Base-by-base conservation (phyloP, 495 filamentous ascomycete species). In the Pseudomonodictys pantanalensis region DNA sequence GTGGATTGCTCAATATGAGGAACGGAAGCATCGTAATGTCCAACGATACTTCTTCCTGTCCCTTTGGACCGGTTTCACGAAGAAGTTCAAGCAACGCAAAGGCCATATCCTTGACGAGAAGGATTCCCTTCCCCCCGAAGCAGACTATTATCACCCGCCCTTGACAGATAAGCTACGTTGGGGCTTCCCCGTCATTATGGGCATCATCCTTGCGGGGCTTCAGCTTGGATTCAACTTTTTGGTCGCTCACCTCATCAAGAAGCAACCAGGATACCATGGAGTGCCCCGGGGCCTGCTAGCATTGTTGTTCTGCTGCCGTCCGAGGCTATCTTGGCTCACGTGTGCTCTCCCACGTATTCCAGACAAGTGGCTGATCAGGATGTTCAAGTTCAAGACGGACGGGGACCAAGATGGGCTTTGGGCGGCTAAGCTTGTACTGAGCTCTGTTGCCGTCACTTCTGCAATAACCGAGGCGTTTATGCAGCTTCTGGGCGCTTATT, bases 401-500 rank as follows among this genome's bases (percentile, higher is more conserved):
- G 29, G 48, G n/a, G n/a, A n/a, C n/a, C n/a, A n/a, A 10, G 48
- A 51, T 35, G 48, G 48, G 3, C 24, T 32, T 9, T 51, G 48
- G 48, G 48, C 48, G 9, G 48, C 48, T 10, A 51, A 51, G 23
- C 28, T 51, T 12, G 29, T 51, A 33, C 26, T 51, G 10, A 33
- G 26, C 4, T 30, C 48, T 22, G 48, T 51, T 3, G 48, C 48
- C 11, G 48, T 51, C 9, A 51, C 48, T 29, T 51, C 48, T 29
- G 48, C 48, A 3, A 29, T 51, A 25, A 51, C 48, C 11, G 48
- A 51, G 35, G 48, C 48, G n/a, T 18, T 33, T 29, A 51, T 35
- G 48, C 48, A 51, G 22, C 48, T 51, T 35, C 29, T 51, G n/a
- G 48, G 48, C 18, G 48, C 48, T 3, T 51, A 51, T 22, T 51